A percentile compares a stretch with the other conserved stretches of the same genome.
These are phyloP conservation scores for Suillus subalutaceus DNA, from an alignment of 768 basidiomycete species.

Conservation along the genomic window DNA sequence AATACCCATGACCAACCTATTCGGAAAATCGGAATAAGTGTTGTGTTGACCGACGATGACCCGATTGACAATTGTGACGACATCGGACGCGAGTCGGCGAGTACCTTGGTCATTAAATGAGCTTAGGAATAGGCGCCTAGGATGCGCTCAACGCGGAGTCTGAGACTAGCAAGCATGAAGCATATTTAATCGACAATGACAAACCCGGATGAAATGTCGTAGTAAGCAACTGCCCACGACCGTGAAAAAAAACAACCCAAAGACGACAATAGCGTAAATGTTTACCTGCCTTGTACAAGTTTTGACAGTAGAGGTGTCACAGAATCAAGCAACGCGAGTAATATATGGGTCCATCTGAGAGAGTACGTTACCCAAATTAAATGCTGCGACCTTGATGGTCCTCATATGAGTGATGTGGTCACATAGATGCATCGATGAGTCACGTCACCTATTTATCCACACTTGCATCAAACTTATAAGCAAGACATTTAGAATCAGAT, in stretches of 20 bases:
- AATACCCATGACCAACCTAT: neutral
- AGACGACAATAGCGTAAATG: neutral
- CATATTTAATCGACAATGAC: neutral
- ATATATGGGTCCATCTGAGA: neutral
- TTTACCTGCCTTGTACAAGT: neutral
- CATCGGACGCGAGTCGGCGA: neutral
- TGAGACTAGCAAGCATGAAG: neutral
- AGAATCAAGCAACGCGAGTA: neutral
- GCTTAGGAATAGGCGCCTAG: neutral
- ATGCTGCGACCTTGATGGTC: neutral
- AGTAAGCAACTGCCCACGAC: constrained; percentile 8
- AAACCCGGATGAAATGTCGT: neutral
- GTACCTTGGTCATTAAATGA: neutral
- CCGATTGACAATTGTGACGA: neutral
- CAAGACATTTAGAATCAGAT: constrained; percentile 6
- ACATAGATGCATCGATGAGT: neutral
- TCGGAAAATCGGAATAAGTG: neutral
- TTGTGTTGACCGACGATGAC: neutral
- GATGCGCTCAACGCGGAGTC: neutral
- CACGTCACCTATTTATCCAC: constrained; percentile 1
- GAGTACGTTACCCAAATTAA: neutral
- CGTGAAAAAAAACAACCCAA: constrained; percentile 8
- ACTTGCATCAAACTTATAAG: constrained; percentile 13
- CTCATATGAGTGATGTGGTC: neutral
- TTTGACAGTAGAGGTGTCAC: neutral